Base-by-base conservation (phyloP, 345 rosid genomes). In the Clarkia xantiana region DNA sequence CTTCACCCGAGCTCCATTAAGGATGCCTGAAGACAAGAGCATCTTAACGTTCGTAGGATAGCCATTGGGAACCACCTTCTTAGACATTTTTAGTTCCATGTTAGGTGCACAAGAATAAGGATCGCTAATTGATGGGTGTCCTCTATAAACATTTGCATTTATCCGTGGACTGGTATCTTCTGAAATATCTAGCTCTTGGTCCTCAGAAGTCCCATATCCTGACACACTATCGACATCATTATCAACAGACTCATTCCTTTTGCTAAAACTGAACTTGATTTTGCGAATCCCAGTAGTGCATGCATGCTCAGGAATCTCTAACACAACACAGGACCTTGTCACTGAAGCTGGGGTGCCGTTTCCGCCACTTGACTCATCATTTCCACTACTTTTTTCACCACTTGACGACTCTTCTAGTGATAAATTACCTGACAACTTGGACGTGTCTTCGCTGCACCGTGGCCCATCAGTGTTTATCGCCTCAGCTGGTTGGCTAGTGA, bases 241-340 rank as follows among this genome's bases (percentile, higher is more conserved):
- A 50, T 20, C 39, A 10, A 55, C 51, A 41, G 66, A 60, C 44
- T 67, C 89, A 65, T 80, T 86, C 40, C 67, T 75, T 64, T 75
- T 81, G 62, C 86, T 76, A 43, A 86, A 71, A 76, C 81, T 91
- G 55, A 91, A 84, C 15, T 84, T 86, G 54, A 91, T 81, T 63
- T 82, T 91, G 66, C 83, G 75, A 49, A 91, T 74, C 46, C 98
- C 96, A 0, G 94, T 72, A 3, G 93, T 58, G 68, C 87, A 81
- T 42, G 68, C 76, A 65, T 91, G 81, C 75, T 80, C 72, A 0
- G 98, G 98, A 61, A 84, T 84, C 72, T 91, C 94, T 71, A 81
- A 46, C 42, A 79, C 84, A 52, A 91, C 89, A 49, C 68, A 71
- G 57, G 87, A 71, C 3, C 69, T 64, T 11, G 71, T 66, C 11